Conservation (phyloP, 2,329 filamentous ascomycete genomes). For the Cytospora mali region DNA sequence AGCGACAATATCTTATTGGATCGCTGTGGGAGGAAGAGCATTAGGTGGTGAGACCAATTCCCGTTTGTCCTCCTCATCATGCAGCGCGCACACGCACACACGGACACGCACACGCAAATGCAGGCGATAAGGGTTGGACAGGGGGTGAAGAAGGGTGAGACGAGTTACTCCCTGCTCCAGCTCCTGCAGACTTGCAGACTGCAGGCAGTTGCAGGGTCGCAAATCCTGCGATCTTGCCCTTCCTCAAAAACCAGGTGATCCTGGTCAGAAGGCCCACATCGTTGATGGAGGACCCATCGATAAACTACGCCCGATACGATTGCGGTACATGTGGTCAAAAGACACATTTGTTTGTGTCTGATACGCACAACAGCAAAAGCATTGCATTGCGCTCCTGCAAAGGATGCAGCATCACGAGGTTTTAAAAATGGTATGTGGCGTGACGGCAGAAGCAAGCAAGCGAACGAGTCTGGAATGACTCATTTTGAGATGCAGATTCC, state of each 20-base stretch:
- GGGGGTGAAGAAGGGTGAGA: conserved; percentile 25
- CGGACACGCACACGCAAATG: conserved; percentile 14
- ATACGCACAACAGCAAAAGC: conserved; percentile 4
- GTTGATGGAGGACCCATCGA: not conserved
- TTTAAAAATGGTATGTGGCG: conserved; percentile 17
- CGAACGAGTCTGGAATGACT: conserved; percentile 23
- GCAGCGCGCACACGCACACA: not conserved
- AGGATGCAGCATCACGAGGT: conserved; percentile 8
- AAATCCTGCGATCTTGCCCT: not conserved
- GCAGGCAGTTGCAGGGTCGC: conserved; percentile 1
- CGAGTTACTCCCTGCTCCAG: conserved; percentile 3
- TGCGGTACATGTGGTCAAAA: too few relatives aligned
- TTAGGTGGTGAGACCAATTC: conserved; percentile 7
- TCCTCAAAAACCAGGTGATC: not conserved
- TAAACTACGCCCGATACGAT: not conserved
- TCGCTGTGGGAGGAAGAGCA: not conserved
- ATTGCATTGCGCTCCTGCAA: conserved; percentile 13
- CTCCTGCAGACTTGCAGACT: conserved; percentile 8
- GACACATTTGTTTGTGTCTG: conserved; percentile 1
- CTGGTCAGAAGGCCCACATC: not conserved
- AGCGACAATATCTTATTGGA: conserved; percentile 22
- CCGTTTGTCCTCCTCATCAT: conserved; percentile 17
- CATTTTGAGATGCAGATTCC: conserved; percentile 17
- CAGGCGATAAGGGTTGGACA: conserved; percentile 19
- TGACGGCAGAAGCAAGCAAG: not conserved